Evolutionary conservation across 2,329 filamentous ascomycete genomes (phyloP), one percentile per base, ranked within the genome.

Genomic region (Talaromyces sp.): DNA sequence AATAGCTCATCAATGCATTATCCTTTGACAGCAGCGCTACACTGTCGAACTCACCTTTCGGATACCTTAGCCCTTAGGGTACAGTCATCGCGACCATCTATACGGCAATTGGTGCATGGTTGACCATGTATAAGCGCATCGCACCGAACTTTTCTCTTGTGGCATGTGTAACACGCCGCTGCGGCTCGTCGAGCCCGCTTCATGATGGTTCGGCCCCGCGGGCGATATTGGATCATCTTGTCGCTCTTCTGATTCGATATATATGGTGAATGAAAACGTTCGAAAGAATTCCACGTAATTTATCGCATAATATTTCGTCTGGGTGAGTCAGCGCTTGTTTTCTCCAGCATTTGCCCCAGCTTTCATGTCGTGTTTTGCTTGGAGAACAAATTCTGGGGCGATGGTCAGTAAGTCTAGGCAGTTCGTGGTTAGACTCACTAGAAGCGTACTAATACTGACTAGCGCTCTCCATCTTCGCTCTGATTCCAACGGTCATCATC

Each of bases 41-140:
- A 47, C n/a, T 43, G n/a, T 9, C 3, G 9, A 43, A 43, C 19
- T 22, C 16, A 24, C 43, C 19, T 47, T 47, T 47, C 43, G 43
- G 43, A 22, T 22, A 47, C 43, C 19, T 47, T 47, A 4, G 39
- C 50, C 8, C 56, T 41, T n/a, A 57, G 11, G 0, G 75, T 76
- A 68, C 83, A 81, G 65, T 57, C 61, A 47, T 63, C 50, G 16
- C 61, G 61, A 22, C 79, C 81, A 68, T 84, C 82, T 63, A 83
- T 79, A 54, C 82, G 82, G 70, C 82, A 84, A 64, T 84, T 84
- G 75, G 83, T 84, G 72, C 80, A 85, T 8, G 82, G 83, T 56
- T 68, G 70, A n/a, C 72, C 74, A 8, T 70, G 63, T 22, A 74
- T 72, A 1, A 73, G 72, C 19, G 72, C 71, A 67, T 75, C 72